Evolutionary conservation across 352 stramenopile species (phyloP).

Genomic region (Nothophytophthora sp.): DNA sequence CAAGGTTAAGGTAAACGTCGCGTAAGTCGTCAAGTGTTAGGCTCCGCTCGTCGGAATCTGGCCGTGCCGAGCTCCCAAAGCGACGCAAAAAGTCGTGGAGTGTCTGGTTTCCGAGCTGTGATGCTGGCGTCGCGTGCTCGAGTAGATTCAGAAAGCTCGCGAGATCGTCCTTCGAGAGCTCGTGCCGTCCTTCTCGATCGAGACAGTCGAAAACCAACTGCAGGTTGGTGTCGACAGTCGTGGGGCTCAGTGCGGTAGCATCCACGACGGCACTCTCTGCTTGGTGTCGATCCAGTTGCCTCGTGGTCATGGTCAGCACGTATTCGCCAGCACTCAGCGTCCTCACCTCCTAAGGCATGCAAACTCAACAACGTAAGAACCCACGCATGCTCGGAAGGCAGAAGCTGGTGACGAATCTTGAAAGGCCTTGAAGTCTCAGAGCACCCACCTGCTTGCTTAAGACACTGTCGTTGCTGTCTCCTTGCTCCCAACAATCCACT

Average conservation of each 20-base stretch:
- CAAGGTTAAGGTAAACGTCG: constrained; percentile 35
- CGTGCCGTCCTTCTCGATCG: constrained; percentile 36
- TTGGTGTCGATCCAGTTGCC: too few relatives aligned
- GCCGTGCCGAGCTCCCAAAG: constrained; percentile 11
- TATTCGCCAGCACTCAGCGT: constrained; percentile 44
- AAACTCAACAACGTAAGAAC: neutral
- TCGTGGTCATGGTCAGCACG: constrained; percentile 28
- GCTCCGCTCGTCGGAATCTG: constrained; percentile 9
- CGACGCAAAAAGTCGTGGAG: constrained; percentile 22
- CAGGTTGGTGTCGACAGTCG: constrained; percentile 29
- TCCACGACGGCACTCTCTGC: too few relatives aligned
- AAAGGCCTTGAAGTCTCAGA: too few relatives aligned
- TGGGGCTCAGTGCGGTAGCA: constrained; percentile 6
- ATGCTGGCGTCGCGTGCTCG: constrained; percentile 18
- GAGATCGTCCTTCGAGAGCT: constrained; percentile 29
- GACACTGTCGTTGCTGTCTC: constrained; percentile 1
- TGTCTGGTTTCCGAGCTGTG: constrained; percentile 7
- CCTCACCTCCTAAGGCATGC: constrained; percentile 18
- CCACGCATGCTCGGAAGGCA: neutral
- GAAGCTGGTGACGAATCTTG: too few relatives aligned
- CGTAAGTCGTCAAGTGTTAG: constrained; percentile 40
- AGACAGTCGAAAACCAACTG: constrained; percentile 47
- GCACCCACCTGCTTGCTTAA: constrained; percentile 17
- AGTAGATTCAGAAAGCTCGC: constrained; percentile 24
- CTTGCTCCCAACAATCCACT: neutral